These are phyloP conservation scores for Simplicillium aogashimaense DNA, from an alignment of 2,329 filamentous ascomycete genomes.

Conservation along the genomic window DNA sequence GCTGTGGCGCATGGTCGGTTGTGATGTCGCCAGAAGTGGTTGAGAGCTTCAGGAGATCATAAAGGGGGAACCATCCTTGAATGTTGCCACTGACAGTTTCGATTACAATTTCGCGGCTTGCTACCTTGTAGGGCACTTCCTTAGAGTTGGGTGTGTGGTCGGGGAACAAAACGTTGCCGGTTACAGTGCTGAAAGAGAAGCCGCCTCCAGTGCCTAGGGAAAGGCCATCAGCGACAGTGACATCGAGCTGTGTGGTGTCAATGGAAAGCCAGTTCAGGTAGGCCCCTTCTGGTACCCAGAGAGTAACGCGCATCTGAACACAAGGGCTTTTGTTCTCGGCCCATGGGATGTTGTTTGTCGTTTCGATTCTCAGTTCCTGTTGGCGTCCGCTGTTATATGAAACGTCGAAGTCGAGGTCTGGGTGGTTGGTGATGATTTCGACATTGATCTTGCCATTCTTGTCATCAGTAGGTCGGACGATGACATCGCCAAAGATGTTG, in stretches of 20 bases:
- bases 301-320: constrained; percentile 34
- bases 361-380: constrained; percentile 28
- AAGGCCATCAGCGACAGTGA: constrained; percentile 30
- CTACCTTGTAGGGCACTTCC: constrained; percentile 26
- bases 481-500: constrained; percentile 32
- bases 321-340: constrained; percentile 25
- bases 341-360: constrained; percentile 24
- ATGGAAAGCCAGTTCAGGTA: constrained; percentile 27
- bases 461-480: constrained; percentile 27
- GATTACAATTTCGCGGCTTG: constrained; percentile 30
- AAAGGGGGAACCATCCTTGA: constrained; percentile 38
- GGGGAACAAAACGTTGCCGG: constrained; percentile 28
- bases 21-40: constrained; percentile 33
- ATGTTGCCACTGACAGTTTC: constrained; percentile 33
- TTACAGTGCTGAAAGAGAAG: constrained; percentile 22
- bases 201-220: constrained; percentile 19
- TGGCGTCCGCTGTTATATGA: constrained; percentile 15
- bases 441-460: constrained; percentile 27
- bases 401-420: constrained; percentile 23
- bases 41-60: constrained; percentile 34
- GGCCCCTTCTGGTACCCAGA: constrained; percentile 32
- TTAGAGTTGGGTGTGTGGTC: constrained; percentile 13
- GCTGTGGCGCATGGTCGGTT: constrained; percentile 29
- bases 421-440: constrained; percentile 34
- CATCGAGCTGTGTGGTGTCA: constrained; percentile 24